Evolutionary conservation across 1,284 basidiomycete genomes (phyloP), one percentile per base, ranked within the genome.

Genomic region (Ustilago sp.): DNA sequence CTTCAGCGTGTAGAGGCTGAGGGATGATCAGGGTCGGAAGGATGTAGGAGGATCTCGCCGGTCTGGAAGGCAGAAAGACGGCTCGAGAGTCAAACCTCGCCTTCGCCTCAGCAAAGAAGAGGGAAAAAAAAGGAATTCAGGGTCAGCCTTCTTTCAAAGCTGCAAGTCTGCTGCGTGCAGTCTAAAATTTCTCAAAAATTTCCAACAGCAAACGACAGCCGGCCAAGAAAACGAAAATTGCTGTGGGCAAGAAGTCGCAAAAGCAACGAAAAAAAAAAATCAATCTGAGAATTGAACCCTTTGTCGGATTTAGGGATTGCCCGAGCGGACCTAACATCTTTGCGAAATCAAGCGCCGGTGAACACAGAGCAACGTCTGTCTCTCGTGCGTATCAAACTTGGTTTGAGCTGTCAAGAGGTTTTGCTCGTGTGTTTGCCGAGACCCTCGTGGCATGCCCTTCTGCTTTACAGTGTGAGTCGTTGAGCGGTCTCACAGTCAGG

Each of bases 11-110:
- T 47, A 7, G 58, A 50, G 38, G 3, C n/a, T n/a, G n/a, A n/a
- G 51, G 43, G 35, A 43, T 53, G 65, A 62, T 41, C 56, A 63
- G 50, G 34, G 50, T 63, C 45, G 23, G 23, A 55, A 69, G 50
- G 57, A 45, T 17, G 43, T 19, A 39, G 23, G 48, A 50, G 13
- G 8, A 31, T 9, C 38, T 9, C 11, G 28, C 28, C 13, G 3
- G 8, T 13, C 3, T 31, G 6, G n/a, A 15, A 19, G 43, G 43
- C n/a, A 15, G 15, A 19, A 45, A 28, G 23, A 5, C 43, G 9
- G 15, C n/a, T 45, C 7, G n/a, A 45, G 15, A 19, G 17, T 19
- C n/a, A 45, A 32, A 52, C 28, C 32, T 51, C 32, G 51, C n/a
- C 34, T 39, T 19, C 23, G 35, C 36, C 53, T 55, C 36, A 39